phyloP scores from a whole-genome alignment of 169 alveolate species.

The Eimeria acervulina region DNA sequence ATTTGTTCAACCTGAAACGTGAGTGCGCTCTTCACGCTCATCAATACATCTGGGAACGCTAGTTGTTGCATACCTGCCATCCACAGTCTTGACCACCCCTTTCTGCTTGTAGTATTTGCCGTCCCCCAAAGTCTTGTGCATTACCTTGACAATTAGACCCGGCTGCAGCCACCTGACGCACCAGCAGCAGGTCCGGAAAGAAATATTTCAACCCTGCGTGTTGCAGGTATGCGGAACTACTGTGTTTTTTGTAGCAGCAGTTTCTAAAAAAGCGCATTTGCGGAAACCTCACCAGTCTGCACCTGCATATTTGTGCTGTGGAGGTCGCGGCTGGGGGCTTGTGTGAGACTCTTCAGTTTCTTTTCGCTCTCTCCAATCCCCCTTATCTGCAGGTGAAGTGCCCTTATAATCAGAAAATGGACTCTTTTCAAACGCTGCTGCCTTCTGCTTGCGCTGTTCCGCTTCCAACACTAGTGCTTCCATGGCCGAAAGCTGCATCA shows the following conservation, averaged over 20 bases:
- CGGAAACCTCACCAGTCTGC: slow-evolving; percentile 69
- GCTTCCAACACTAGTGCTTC: slow-evolving; percentile 58
- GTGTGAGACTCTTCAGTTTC: neutral
- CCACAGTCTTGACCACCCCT: slow-evolving; percentile 66
- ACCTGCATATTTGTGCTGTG: slow-evolving; percentile 55
- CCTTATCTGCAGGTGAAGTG: neutral
- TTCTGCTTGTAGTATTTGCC: slow-evolving; percentile 81
- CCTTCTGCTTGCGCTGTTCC: slow-evolving; percentile 44
- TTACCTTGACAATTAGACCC: slow-evolving; percentile 71
- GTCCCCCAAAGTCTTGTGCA: slow-evolving; percentile 78
- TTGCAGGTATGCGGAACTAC: neutral
- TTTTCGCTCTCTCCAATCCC: neutral
- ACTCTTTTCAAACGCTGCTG: slow-evolving; percentile 20
- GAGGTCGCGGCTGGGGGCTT: slow-evolving; percentile 43
- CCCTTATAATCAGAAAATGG: neutral
- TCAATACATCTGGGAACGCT: neutral
- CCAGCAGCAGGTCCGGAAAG: neutral
- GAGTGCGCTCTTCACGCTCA: neutral
- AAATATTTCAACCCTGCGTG: neutral
- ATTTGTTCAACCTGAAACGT: neutral
- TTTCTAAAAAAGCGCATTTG: neutral
- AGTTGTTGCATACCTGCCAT: slow-evolving; percentile 43
- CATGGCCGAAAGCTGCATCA: slow-evolving; percentile 70
- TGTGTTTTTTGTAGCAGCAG: neutral
- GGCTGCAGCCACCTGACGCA: slow-evolving; percentile 76